These are phyloP conservation scores for Begonia fuchsioides DNA, from an alignment of 306 rosid species.

Conservation along the genomic window DNA sequence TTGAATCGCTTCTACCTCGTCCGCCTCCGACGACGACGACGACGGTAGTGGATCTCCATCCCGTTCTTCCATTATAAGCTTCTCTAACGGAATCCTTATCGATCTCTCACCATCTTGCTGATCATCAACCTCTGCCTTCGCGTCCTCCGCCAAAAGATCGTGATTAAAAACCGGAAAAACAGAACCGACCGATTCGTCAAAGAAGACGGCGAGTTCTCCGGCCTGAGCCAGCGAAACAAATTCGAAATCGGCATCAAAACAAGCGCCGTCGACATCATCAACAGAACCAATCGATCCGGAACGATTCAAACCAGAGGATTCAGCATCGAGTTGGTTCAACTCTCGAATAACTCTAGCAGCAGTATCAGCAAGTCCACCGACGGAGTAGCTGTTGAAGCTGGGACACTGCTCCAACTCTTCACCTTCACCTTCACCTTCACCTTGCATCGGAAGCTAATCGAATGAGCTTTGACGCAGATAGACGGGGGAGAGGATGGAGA, in stretches of 20 bases:
- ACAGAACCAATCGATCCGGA: not conserved
- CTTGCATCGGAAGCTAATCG: too few relatives aligned
- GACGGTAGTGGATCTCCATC: slow-evolving; percentile 15
- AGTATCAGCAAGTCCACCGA: slow-evolving; percentile 7
- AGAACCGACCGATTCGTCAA: slow-evolving; percentile 13
- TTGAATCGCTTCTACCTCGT: slow-evolving; percentile 39
- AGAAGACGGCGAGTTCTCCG: slow-evolving; percentile 14
- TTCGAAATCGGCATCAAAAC: slow-evolving; percentile 35
- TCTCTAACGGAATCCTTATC: slow-evolving; percentile 8
- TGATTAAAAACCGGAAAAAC: slow-evolving; percentile 60
- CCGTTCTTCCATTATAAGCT: slow-evolving; percentile 1
- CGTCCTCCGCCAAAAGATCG: slow-evolving; percentile 16
- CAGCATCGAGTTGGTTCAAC: not conserved
- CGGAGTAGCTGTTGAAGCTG: slow-evolving; percentile 7
- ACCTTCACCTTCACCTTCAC: too few relatives aligned
- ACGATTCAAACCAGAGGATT: not conserved
- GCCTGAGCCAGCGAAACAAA: slow-evolving; percentile 34
- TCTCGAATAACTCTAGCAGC: slow-evolving; percentile 23
- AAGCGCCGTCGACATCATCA: not conserved
- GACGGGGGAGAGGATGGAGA: too few relatives aligned
- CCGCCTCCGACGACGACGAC: slow-evolving; percentile 31
- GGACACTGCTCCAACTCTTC: slow-evolving; percentile 8
- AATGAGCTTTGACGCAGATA: too few relatives aligned
- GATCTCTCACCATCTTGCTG: not conserved
- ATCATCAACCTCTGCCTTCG: slow-evolving; percentile 1